Evolutionary conservation across 257 asterid species (phyloP).

Genomic region (Linaria vulgaris): DNA sequence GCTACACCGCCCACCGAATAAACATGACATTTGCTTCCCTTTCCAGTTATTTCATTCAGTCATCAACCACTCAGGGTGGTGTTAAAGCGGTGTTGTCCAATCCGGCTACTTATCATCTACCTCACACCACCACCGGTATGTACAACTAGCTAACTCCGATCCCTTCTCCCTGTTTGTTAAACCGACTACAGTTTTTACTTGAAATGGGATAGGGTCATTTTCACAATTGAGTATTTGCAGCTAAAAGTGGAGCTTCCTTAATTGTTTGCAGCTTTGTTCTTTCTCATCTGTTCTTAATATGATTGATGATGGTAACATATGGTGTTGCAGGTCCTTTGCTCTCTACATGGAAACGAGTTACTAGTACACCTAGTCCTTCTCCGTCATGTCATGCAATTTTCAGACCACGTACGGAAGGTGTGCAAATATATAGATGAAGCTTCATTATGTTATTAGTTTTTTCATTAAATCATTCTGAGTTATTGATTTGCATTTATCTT

Average conservation of each 20-base stretch:
- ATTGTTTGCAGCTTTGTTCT: not conserved
- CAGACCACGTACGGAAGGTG: slow-evolving; percentile 5
- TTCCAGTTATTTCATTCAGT: not conserved
- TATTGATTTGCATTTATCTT: too few relatives aligned
- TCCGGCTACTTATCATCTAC: not conserved
- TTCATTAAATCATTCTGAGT: too few relatives aligned
- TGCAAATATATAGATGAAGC: too few relatives aligned
- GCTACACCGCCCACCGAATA: not conserved
- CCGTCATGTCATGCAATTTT: not conserved
- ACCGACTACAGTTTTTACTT: not conserved
- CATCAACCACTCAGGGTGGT: not conserved
- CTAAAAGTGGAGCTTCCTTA: not conserved
- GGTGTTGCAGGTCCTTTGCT: slow-evolving; percentile 12
- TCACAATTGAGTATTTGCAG: slow-evolving; percentile 4
- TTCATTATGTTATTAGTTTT: not conserved
- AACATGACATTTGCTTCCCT: slow-evolving; percentile 8
- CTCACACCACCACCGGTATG: slow-evolving; percentile 7
- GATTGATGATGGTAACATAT: not conserved
- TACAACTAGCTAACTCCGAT: too few relatives aligned
- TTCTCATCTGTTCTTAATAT: not conserved
- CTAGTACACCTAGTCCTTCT: not conserved
- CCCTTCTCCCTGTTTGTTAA: too few relatives aligned
- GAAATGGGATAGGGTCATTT: too few relatives aligned
- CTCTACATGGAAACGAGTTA: not conserved
- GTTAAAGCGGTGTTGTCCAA: not conserved